Base-by-base conservation (phyloP, 2,329 filamentous ascomycete genomes). In the Emergomyces africanus region DNA sequence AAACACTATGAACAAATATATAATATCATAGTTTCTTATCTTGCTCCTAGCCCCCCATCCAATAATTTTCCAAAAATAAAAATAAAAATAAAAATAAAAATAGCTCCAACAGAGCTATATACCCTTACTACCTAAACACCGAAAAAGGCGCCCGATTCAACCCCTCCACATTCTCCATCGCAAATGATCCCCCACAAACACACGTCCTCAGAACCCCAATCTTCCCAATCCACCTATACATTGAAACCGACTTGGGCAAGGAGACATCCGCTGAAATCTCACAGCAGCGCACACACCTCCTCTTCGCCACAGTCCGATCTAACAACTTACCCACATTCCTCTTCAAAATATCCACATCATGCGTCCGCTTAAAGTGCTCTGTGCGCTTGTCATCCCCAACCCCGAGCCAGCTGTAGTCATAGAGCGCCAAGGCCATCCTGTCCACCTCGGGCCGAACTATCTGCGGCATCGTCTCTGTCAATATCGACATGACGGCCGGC, bases 361-460 rank as follows among this genome's bases (percentile, higher is more conserved):
- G 79, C 35, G 77, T 75, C n/a, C 79, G 78, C 62, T 81, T 81
- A 70, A 86, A 89, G 10, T 79, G 72, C 63, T 83, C 81, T 4
- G 79, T 81, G 20, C 75, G 74, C 15, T 72, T 72, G 61, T 85
- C 82, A 57, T 85, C 80, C 10, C 81, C 79, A 15, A 89, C 76
- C 5, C 87, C 86, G 12, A 94, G 77, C 69, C 88, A 81, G 54
- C 78, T 78, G 59, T 85, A 89, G 68, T 94, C 83, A 54, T 83
- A 82, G 71, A 90, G 87, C 73, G 88, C 88, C 54, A 95, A 77
- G 61, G 80, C 80, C 10, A 85, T 81, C 33, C 83, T 79, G 64
- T 94, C 83, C 12, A 85, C 79, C 58, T 80, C 77, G 57, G 81
- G 77, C 5, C 76, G 75, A 46, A 81, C 78, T 58, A 91, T 79